Base-by-base conservation (phyloP, 2,329 filamentous ascomycete species). In the Trichoderma koningii region DNA sequence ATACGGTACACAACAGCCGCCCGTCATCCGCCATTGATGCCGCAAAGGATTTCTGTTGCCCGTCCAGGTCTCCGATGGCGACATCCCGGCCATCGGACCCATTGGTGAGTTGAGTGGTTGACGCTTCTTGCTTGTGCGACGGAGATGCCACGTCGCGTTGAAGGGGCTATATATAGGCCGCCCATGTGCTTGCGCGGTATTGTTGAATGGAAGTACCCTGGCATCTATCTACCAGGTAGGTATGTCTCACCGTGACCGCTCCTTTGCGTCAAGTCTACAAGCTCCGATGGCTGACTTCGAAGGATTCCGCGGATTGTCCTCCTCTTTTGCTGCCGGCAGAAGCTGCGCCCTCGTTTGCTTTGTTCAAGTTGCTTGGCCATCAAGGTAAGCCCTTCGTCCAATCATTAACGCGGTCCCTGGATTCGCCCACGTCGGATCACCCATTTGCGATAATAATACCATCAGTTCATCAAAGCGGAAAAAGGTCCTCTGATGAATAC, bases 91-190 rank as follows among this genome's bases (percentile, higher is more conserved):
- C 67, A 44, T 74, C 70, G 23, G 72, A 69, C 53, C 77, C 76
- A 61, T 77, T 76, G 70, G 81, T 74, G 69, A 83, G 73, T 23
- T 73, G 12, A 38, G 76, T 74, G 56, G 85, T 73, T 73, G 59
- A 76, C 74, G 61, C 77, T 73, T 73, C 56, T 70, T 38, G 14
- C 3, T 12, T 38, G 34, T 38, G 73, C 21, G 90, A 81, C 51
- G 87, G 61, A 89, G 89, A 70, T 90, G 87, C 86, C 86, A 90
- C 3, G 80, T 80, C 4, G 78, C 75, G 28, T 80, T 81, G 26
- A 82, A 80, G 2, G 73, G 34, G 34, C 34, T 38, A 38, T 38
- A 38, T 38, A 38, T 71, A 2, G 87, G 87, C 64, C 80, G 76
- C 86, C 86, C 34, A 38, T 38, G 89, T 56, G 69, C 70, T 64